A percentile compares a stretch with the other conserved stretches of the same genome.
phyloP scores from a whole-genome alignment of 177 flowering plant species.

The Vitis hybrid region DNA sequence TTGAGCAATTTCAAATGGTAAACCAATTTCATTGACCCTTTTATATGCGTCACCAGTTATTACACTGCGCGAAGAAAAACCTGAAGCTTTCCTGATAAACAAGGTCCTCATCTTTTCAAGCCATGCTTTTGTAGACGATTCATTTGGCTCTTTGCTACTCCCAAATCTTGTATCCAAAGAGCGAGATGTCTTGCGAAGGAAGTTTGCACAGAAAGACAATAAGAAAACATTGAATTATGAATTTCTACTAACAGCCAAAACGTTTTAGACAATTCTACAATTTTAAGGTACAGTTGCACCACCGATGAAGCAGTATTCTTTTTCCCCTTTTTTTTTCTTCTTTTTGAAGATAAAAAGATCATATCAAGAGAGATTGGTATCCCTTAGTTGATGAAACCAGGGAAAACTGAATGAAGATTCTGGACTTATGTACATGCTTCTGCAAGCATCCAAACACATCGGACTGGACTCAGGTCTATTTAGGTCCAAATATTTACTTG shows the following conservation, averaged over 20 bases:
- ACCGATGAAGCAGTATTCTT: background rate
- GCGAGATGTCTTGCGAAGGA: constrained; percentile 45
- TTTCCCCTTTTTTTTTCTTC: background rate
- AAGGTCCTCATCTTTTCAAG: constrained; percentile 86
- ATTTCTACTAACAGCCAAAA: background rate
- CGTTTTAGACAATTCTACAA: background rate
- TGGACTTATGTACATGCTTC: too few relatives aligned
- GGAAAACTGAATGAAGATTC: background rate
- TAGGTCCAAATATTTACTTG: background rate
- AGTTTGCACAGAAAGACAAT: background rate
- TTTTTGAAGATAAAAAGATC: background rate
- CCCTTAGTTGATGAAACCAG: constrained; percentile 1
- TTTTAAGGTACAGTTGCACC: background rate
- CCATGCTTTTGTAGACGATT: constrained; percentile 81
- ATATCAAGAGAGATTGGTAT: background rate
- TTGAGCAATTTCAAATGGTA: constrained; percentile 84
- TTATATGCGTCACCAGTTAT: constrained; percentile 89
- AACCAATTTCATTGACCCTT: constrained; percentile 70
- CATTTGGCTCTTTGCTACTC: constrained; percentile 39
- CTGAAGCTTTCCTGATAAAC: constrained; percentile 88
- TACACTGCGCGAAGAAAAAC: constrained; percentile 91
- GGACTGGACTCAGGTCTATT: background rate
- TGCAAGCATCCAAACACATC: too few relatives aligned
- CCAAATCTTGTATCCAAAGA: constrained; percentile 50
- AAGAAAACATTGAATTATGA: background rate